Base-by-base conservation (phyloP, 2,329 filamentous ascomycete species). In the Samsoniella hepiali region DNA sequence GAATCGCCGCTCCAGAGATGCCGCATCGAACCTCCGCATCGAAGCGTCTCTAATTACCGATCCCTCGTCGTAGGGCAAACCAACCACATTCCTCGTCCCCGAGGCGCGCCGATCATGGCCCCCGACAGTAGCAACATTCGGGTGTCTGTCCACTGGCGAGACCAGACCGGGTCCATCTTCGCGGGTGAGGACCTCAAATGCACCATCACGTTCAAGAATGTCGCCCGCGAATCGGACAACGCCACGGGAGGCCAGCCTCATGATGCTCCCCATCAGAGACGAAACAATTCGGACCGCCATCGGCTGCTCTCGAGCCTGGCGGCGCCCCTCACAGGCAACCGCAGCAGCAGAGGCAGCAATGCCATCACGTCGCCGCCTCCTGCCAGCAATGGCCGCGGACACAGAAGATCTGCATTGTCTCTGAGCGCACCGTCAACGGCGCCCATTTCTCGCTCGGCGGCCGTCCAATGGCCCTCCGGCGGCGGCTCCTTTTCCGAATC, bases 161-260 rank as follows among this genome's bases (percentile, higher is more conserved):
- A 96, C 74, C 88, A 94, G 76, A 93, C 91, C 66, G 91, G 22
- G 22, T 22, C 22, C 22, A 22, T 99, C 71, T 99, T 98, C 78
- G 91, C 95, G 63, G 95, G 95, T 77, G 95, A 99, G 81, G 90
- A 97, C 73, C 86, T 98, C 72, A 91, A 93, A 79, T 98, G 95
- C 78, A 93, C 89, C 69, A 96, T 99, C 75, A 97, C 91, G 58
- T 99, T 99, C 79, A 94, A 90, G 78, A 99, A 99, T 75, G 84
- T 93, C 67, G 83, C 86, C 49, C 73, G 84, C 57, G 78, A 77
- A 45, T 67, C 75, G 42, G 73, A 67, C 53, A 75, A 47, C 27
- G 29, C 32, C 17, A 77, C 63, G 66, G 72, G 56, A 72, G 68
- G 63, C 67, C 64, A 54, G 66, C 68, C 34, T 68, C 67, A 54